Evolutionary conservation across 2,329 filamentous ascomycete genomes (phyloP).

Genomic region (Xylaria polymorpha): DNA sequence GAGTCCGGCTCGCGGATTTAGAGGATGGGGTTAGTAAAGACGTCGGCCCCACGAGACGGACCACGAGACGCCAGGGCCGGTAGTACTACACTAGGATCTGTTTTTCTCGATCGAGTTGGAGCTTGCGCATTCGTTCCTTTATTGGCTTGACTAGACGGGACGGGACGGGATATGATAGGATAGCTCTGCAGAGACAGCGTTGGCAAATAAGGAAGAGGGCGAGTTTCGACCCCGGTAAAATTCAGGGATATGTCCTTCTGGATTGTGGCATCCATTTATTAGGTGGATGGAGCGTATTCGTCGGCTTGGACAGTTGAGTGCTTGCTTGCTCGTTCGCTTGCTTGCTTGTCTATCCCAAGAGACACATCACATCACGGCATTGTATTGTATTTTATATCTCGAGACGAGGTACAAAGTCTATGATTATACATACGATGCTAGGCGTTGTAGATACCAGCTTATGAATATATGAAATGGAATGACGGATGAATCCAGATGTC

Average conservation of each 20-base stretch:
- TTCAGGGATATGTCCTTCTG: neutral
- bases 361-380: neutral
- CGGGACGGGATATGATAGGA: neutral
- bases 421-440: neutral
- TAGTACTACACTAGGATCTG: neutral
- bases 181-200: neutral
- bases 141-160: neutral
- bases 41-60: slow-evolving; percentile 32
- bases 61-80: slow-evolving; percentile 37
- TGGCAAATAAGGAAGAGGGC: neutral
- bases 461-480: slow-evolving; percentile 14
- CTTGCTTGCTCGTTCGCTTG: neutral
- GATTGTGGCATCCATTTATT: neutral
- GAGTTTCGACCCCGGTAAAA: neutral
- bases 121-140: neutral
- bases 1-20: slow-evolving; percentile 20
- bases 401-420: neutral
- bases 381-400: neutral
- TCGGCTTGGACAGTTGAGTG: neutral
- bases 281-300: neutral
- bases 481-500: neutral
- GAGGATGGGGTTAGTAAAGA: neutral
- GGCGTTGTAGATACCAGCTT: neutral
- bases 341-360: neutral
- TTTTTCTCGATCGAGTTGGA: neutral